Evolutionary conservation across 2,329 filamentous ascomycete genomes (phyloP).

Genomic region (Massarina eburnea): DNA sequence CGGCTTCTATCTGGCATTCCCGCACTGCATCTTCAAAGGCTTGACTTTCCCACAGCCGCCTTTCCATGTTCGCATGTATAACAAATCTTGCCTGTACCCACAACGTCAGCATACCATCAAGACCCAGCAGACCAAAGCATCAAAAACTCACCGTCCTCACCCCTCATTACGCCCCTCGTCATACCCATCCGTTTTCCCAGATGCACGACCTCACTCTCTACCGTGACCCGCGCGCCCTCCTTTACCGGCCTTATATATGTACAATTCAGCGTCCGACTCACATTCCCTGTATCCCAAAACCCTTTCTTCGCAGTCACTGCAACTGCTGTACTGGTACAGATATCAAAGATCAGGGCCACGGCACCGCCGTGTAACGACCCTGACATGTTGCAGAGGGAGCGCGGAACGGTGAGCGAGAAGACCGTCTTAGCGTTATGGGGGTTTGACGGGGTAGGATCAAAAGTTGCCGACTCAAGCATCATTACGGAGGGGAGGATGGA

Average conservation of each 20-base stretch:
- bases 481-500: slow-evolving; percentile 30
- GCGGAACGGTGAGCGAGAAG: slow-evolving; percentile 49
- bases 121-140: background rate
- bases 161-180: slow-evolving; percentile 45
- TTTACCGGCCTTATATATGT: slow-evolving; percentile 49
- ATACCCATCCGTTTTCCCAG: slow-evolving; percentile 46
- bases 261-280: slow-evolving; percentile 44
- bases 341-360: slow-evolving; percentile 58
- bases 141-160: slow-evolving; percentile 24
- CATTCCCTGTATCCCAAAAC: slow-evolving; percentile 45
- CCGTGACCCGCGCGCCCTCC: slow-evolving; percentile 42
- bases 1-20: background rate
- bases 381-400: slow-evolving; percentile 50
- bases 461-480: slow-evolving; percentile 37
- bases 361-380: slow-evolving; percentile 58
- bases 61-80: slow-evolving; percentile 46
- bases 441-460: slow-evolving; percentile 25
- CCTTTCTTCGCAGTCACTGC: slow-evolving; percentile 30
- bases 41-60: slow-evolving; percentile 25
- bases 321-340: slow-evolving; percentile 50
- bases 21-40: slow-evolving; percentile 13
- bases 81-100: slow-evolving; percentile 32
- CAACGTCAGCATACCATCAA: background rate
- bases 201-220: slow-evolving; percentile 50
- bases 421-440: slow-evolving; percentile 41